Conservation (phyloP, 192 early-diverging fungal genomes). For the Coemansia sp. region DNA sequence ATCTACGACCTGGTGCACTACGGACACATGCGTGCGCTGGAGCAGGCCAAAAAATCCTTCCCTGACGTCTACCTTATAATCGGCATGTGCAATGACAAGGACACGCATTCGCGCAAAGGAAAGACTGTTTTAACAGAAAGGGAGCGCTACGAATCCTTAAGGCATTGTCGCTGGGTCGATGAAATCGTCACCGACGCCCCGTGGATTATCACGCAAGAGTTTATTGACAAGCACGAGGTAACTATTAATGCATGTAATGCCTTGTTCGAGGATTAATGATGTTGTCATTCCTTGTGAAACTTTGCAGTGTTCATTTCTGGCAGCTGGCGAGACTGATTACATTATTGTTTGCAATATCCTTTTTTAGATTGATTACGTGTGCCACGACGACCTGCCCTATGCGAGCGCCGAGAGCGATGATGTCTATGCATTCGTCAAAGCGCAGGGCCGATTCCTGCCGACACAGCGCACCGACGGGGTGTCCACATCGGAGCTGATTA, state of each 20-base stretch:
- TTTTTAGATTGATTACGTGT: constrained; percentile 75
- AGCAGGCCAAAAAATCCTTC: constrained; percentile 82
- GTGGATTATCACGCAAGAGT: constrained; percentile 75
- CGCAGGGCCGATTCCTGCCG: constrained; percentile 61
- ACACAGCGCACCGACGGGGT: constrained; percentile 80
- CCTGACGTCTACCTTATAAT: constrained; percentile 76
- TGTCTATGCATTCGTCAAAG: constrained; percentile 80
- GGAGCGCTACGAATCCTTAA: constrained; percentile 76
- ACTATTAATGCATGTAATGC: too few relatives aligned
- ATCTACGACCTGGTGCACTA: constrained; percentile 86
- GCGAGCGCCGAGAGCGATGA: constrained; percentile 68
- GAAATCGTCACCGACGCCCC: constrained; percentile 76
- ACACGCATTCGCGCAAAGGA: constrained; percentile 76
- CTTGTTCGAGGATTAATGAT: too few relatives aligned
- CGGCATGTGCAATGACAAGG: constrained; percentile 71
- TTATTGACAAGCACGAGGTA: constrained; percentile 67
- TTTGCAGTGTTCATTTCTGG: too few relatives aligned
- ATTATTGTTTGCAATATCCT: neutral
- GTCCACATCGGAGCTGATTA: constrained; percentile 80
- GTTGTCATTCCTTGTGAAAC: neutral
- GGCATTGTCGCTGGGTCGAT: constrained; percentile 85
- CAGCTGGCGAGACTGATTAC: too few relatives aligned
- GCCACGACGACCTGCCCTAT: constrained; percentile 80
- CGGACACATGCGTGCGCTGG: constrained; percentile 76
- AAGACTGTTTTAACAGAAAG: constrained; percentile 77